Base-by-base conservation (phyloP, 352 stramenopile species). In the Lagenidium sp. region DNA sequence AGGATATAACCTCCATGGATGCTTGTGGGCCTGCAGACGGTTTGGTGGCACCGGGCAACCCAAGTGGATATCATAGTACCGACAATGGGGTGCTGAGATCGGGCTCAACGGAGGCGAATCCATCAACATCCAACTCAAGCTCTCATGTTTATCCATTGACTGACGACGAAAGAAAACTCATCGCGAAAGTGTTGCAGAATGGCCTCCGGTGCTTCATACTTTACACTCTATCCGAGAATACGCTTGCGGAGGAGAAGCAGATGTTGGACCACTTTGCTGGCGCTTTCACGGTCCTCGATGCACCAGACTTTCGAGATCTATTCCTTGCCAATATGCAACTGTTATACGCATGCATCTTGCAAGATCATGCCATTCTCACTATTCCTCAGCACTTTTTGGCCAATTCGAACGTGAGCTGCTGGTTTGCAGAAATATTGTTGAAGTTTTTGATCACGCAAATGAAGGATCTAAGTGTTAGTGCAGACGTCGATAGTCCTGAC, bases 201-300 rank as follows among this genome's bases (percentile, higher is more conserved):
- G 92, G 88, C 1, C 51, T 98, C 41, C 82, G 85, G 20, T 98
- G 90, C 57, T 94, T 98, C 36, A 84, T 95, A 42, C 50, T 97
- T 35, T 97, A 98, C 58, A 94, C 82, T 19, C 52, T 95, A 15
- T 94, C 76, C 25, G 79, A 93, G 26, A 92, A 89, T 50, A 87
- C 76, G 12, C 39, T 92, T 13, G 77, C 81, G 4, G 84, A 96
- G 53, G 85, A 92, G 55, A 96, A 96, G 53, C 96, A 99, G 54
- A 91, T 98, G 60, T 59, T 99, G 12, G 94, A 98, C 34, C 80
- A 96, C 25, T 99, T 99, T 65, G 95, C 95, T 5, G 80, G 93
- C 11, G 88, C 93, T 2, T 99, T 99, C 51, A 98, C 95, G 1
- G 85, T 97, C 22, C 67, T 99, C 13, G 94, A 99, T 57, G 85